Percentiles rank a stretch among this genome's conserved stretches.
Conservation (phyloP, 495 filamentous ascomycete genomes). For the Xylaria cubensis region DNA sequence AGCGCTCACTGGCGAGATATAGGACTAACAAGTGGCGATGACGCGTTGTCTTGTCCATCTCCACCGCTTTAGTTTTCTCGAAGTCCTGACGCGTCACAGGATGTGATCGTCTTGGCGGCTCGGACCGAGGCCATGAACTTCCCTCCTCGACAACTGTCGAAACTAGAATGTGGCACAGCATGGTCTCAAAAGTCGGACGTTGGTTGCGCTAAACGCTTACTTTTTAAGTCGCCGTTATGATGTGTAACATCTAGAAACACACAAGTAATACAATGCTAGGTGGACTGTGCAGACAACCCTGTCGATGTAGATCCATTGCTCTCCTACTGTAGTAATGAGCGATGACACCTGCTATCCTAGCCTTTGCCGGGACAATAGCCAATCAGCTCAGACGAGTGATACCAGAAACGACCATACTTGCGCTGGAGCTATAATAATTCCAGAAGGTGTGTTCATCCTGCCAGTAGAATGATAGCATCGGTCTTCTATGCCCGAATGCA, state of each 20-base stretch:
- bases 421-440: conserved; percentile 20
- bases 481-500: background rate
- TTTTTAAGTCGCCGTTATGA: conserved; percentile 12
- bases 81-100: background rate
- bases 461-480: background rate
- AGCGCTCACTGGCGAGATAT: background rate
- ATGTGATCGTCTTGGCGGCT: conserved; percentile 5
- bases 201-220: conserved; percentile 11
- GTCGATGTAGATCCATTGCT: conserved; percentile 17
- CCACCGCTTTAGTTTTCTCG: conserved; percentile 1
- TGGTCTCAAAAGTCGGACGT: conserved; percentile 6
- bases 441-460: conserved; percentile 14
- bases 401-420: conserved; percentile 10
- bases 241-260: conserved; percentile 14
- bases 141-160: background rate
- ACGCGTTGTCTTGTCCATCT: background rate
- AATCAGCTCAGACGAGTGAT: conserved; percentile 9
- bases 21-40: conserved; percentile 1
- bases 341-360: conserved; percentile 23
- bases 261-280: background rate
- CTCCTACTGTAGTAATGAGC: conserved; percentile 20
- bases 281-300: conserved; percentile 18
- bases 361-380: conserved; percentile 12
- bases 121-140: conserved; percentile 1
- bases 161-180: conserved; percentile 11